Conservation (phyloP, 2,329 filamentous ascomycete genomes). For the Xylariaceae sp. region DNA sequence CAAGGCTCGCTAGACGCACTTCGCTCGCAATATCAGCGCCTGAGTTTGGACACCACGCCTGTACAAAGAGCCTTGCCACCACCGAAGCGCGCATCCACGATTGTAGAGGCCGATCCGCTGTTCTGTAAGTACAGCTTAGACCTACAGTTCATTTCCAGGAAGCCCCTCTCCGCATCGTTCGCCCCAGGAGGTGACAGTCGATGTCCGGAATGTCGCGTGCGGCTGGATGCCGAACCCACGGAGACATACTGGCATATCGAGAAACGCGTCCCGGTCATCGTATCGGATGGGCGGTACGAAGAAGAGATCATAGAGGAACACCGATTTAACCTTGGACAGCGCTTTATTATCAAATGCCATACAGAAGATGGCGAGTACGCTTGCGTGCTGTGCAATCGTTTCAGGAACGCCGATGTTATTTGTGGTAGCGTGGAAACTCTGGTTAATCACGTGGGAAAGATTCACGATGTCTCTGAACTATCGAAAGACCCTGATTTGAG, state of each 20-base stretch:
- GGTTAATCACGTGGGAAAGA: constrained; percentile 26
- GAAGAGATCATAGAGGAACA: constrained; percentile 20
- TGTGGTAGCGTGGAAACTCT: constrained; percentile 25
- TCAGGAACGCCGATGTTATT: constrained; percentile 24
- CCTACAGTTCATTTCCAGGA: constrained; percentile 23
- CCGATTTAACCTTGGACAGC: constrained; percentile 27
- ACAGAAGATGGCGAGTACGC: constrained; percentile 27
- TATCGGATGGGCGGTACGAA: constrained; percentile 4
- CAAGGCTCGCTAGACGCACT: constrained; percentile 32
- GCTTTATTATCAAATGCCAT: constrained; percentile 35
- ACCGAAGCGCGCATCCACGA: constrained; percentile 8
- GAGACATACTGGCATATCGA: constrained; percentile 26
- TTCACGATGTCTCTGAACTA: constrained; percentile 11
- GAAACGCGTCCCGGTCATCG: constrained; percentile 14
- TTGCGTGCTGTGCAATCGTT: constrained; percentile 28
- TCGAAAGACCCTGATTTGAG: constrained; percentile 12
- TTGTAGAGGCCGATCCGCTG: constrained; percentile 16
- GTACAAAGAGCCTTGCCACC: constrained; percentile 11
- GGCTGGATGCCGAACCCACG: constrained; percentile 18
- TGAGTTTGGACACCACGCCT: constrained; percentile 11
- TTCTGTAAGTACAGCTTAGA: constrained; percentile 29
- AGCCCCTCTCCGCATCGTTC: constrained; percentile 18
- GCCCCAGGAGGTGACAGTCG: constrained; percentile 15
- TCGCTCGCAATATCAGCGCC: constrained; percentile 29
- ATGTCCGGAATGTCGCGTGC: constrained; percentile 24